phyloP scores from a whole-genome alignment of 1,284 basidiomycete species.

The Ustilago cynodontis region DNA sequence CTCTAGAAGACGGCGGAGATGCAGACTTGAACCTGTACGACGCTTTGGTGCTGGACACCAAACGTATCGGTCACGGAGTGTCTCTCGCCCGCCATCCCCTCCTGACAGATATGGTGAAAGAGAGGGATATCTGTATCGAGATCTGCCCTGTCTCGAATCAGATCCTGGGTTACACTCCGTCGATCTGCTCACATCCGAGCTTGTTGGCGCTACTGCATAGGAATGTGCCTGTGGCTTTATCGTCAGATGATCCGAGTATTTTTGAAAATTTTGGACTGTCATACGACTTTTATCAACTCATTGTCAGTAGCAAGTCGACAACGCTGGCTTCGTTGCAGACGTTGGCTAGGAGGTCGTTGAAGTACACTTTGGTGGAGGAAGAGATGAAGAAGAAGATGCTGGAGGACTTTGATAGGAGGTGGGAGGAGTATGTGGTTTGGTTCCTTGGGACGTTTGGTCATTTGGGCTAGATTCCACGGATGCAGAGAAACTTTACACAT shows the following conservation, averaged over 20 bases:
- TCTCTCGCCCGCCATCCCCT: conserved; percentile 80
- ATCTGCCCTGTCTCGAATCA: conserved; percentile 71
- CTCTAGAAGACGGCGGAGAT: conserved; percentile 76
- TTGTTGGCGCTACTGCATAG: conserved; percentile 75
- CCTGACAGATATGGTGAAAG: conserved; percentile 77
- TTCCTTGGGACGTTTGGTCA: conserved; percentile 24
- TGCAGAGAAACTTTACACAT: conserved; percentile 4
- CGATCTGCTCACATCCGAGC: conserved; percentile 42
- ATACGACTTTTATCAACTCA: conserved; percentile 59
- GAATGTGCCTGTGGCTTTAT: conserved; percentile 78
- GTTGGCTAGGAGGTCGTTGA: conserved; percentile 44
- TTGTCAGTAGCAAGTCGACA: conserved; percentile 30
- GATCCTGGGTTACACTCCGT: conserved; percentile 46
- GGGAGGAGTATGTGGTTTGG: conserved; percentile 46
- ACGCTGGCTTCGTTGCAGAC: conserved; percentile 39
- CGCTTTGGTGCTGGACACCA: conserved; percentile 80
- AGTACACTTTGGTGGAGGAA: conserved; percentile 34
- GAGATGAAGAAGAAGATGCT: conserved; percentile 24
- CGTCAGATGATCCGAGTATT: conserved; percentile 80
- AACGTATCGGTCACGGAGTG: conserved; percentile 82
- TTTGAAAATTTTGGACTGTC: conserved; percentile 79
- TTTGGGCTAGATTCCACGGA: neutral
- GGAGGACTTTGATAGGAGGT: conserved; percentile 48
- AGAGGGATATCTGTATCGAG: conserved; percentile 78
- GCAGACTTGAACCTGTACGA: conserved; percentile 83